These are phyloP conservation scores for Aulographum hederae DNA, from an alignment of 2,329 filamentous ascomycete species.

Conservation along the genomic window DNA sequence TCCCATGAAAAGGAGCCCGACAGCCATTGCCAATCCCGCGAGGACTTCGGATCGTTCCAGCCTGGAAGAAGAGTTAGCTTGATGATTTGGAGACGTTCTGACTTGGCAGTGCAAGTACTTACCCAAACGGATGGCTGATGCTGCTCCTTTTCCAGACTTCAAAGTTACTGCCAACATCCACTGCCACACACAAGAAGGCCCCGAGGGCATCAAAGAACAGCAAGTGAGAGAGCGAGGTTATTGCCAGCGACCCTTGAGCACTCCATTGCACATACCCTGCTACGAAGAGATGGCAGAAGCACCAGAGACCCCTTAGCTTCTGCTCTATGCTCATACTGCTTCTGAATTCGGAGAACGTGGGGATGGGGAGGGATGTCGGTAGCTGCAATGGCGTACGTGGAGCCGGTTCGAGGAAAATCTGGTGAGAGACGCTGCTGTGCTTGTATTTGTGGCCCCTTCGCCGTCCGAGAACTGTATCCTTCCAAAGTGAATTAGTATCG, in stretches of 20 bases:
- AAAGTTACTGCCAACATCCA: conserved; percentile 90
- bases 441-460: conserved; percentile 95
- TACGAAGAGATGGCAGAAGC: conserved; percentile 68
- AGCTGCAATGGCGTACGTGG: conserved; percentile 74
- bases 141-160: conserved; percentile 92
- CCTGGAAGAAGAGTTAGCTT: too few relatives aligned
- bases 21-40: conserved; percentile 87
- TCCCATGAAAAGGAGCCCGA: conserved; percentile 93
- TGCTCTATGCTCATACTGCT: conserved; percentile 82
- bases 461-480: conserved; percentile 61
- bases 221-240: conserved; percentile 82
- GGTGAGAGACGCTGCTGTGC: conserved; percentile 87
- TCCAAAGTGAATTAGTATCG: not conserved
- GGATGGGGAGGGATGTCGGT: conserved; percentile 79
- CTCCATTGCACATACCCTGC: conserved; percentile 74
- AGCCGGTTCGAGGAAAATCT: conserved; percentile 88
- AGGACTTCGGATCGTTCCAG: conserved; percentile 88
- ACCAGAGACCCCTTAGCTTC: conserved; percentile 70
- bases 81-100: not conserved
- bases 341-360: conserved; percentile 74
- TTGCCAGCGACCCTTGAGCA: conserved; percentile 68
- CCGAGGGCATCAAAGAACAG: conserved; percentile 85
- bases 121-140: conserved; percentile 78
- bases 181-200: conserved; percentile 74
- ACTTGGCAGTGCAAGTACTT: conserved; percentile 4